phyloP scores from a whole-genome alignment of 1,284 basidiomycete genomes.

The Malassezia globosa region DNA sequence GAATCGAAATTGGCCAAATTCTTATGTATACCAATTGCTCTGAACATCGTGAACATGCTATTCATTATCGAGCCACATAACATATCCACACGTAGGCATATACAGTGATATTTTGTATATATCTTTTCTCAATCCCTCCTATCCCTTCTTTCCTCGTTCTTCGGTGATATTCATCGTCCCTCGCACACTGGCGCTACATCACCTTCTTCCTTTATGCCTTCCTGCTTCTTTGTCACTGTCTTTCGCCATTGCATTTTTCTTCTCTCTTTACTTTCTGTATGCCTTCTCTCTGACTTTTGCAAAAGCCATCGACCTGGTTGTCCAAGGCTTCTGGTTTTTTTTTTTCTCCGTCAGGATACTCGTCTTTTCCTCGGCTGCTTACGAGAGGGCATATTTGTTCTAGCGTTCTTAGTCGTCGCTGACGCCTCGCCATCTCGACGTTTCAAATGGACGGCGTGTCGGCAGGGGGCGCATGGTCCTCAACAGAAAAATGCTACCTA shows the following conservation, averaged over 20 bases:
- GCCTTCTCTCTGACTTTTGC: slow-evolving; percentile 3
- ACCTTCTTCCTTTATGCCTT: slow-evolving; percentile 1
- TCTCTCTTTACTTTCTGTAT: background rate
- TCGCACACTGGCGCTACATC: slow-evolving; percentile 5
- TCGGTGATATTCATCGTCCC: background rate
- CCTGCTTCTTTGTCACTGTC: slow-evolving; percentile 5
- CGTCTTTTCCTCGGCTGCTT: too few species aligned
- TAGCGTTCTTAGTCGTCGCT: too few species aligned
- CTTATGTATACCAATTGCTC: background rate
- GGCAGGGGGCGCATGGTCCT: too few species aligned
- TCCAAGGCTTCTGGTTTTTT: slow-evolving; percentile 4
- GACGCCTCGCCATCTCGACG: too few species aligned
- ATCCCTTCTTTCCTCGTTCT: slow-evolving; percentile 5
- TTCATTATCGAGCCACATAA: too few species aligned
- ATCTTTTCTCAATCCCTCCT: slow-evolving; percentile 9
- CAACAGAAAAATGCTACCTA: too few species aligned
- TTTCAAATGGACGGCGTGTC: too few species aligned
- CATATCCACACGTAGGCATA: background rate
- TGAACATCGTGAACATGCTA: too few species aligned
- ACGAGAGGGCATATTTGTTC: too few species aligned
- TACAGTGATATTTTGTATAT: slow-evolving; percentile 1
- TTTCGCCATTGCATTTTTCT: slow-evolving; percentile 3
- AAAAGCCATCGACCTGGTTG: background rate
- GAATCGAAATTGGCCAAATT: background rate
- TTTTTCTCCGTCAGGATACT: too few species aligned